phyloP scores from a whole-genome alignment of 1,139 yeast genomes.

The Geotrichum candidum region DNA sequence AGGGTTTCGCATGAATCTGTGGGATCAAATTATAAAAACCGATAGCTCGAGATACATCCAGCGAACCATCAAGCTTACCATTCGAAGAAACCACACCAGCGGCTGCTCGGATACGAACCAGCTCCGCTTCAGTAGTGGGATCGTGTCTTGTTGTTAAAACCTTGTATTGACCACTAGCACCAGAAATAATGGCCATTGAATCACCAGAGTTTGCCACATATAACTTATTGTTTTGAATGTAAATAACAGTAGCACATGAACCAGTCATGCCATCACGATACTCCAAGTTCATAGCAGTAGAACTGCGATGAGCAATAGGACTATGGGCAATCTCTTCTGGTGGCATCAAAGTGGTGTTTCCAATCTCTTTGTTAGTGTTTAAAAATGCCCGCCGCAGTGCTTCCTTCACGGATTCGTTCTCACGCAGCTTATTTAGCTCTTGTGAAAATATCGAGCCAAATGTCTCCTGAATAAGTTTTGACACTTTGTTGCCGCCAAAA shows the following conservation, averaged over 20 bases:
- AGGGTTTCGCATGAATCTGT: constrained; percentile 86
- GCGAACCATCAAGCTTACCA: constrained; percentile 78
- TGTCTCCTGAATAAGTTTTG: constrained; percentile 67
- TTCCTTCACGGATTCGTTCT: constrained; percentile 44
- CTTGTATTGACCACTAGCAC: constrained; percentile 72
- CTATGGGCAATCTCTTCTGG: constrained; percentile 33
- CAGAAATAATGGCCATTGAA: constrained; percentile 71
- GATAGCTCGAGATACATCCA: constrained; percentile 82
- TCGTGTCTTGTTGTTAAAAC: constrained; percentile 74
- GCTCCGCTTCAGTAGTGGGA: constrained; percentile 74
- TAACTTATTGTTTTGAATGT: constrained; percentile 61
- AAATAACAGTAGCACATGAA: constrained; percentile 75
- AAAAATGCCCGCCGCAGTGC: constrained; percentile 80
- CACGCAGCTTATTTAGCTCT: constrained; percentile 51
- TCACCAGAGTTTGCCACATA: constrained; percentile 92
- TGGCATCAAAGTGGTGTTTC: constrained; percentile 39
- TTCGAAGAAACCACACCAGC: constrained; percentile 88
- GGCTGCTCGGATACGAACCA: constrained; percentile 79
- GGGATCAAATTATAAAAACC: constrained; percentile 86
- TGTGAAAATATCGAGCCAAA: constrained; percentile 58
- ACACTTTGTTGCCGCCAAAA: constrained; percentile 48
- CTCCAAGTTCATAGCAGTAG: constrained; percentile 32
- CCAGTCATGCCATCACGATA: constrained; percentile 71
- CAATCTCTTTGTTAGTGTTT: constrained; percentile 74
- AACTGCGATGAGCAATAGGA: constrained; percentile 32